Percentiles rank a stretch among this genome's conserved stretches.
phyloP scores from a whole-genome alignment of 2,329 filamentous ascomycete species.

The Ophiocordyceps camponoti-rufipedis region DNA sequence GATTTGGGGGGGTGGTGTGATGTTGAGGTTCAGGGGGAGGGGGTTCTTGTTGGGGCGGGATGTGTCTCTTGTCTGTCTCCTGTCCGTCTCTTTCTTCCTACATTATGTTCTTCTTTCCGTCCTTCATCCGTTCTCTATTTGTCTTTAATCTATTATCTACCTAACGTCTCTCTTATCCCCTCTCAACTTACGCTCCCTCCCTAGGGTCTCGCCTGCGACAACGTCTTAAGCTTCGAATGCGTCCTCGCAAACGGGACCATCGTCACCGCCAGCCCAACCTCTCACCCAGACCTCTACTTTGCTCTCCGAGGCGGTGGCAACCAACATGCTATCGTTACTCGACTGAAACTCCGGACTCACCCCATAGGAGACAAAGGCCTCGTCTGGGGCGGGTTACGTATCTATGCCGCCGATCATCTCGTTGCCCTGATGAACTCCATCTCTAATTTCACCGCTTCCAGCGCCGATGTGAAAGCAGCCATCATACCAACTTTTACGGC shows the following conservation, averaged over 20 bases:
- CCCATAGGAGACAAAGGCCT: conserved; percentile 18
- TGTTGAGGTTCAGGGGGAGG: no score
- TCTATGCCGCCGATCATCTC: conserved; percentile 11
- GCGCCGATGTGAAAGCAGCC: conserved; percentile 38
- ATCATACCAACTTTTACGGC: conserved; percentile 37
- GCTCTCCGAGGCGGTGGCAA: conserved; percentile 37
- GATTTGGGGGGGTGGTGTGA: no score
- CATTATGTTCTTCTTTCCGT: no score
- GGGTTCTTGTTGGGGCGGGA: no score
- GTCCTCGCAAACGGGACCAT: background rate
- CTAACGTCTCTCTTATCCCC: no score
- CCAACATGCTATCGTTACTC: conserved; percentile 32
- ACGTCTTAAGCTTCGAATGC: background rate
- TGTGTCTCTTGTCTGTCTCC: no score
- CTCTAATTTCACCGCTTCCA: conserved; percentile 37
- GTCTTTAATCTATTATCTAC: no score
- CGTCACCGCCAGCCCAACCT: background rate
- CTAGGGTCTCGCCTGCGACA: background rate
- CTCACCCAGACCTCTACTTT: conserved; percentile 29
- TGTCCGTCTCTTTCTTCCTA: no score
- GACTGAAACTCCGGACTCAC: conserved; percentile 23
- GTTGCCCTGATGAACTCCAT: conserved; percentile 24
- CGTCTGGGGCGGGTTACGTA: conserved; percentile 24
- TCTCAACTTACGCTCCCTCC: no score
- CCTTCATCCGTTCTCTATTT: no score